Conservation (phyloP, 129 eudicot species). For the Flaveria bidentis region DNA sequence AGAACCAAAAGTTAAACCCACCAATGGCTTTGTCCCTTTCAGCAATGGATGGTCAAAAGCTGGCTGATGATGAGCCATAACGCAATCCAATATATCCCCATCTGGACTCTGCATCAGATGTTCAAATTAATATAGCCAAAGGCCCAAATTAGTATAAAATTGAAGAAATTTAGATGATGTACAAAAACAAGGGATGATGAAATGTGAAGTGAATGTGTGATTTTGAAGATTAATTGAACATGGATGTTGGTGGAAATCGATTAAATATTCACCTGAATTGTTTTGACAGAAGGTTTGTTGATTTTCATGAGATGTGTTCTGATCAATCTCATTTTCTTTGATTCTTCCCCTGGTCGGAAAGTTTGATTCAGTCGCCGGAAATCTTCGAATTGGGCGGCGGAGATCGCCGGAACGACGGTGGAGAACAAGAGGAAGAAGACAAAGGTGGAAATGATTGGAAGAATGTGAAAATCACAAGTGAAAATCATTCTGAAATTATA, state of each 20-base stretch:
- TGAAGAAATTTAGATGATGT: background rate
- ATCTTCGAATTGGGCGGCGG: slow-evolving; percentile 31
- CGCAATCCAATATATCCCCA: slow-evolving; percentile 91
- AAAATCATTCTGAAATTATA: slow-evolving; percentile 40
- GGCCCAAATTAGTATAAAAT: background rate
- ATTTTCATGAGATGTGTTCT: slow-evolving; percentile 70
- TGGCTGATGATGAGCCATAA: slow-evolving; percentile 74
- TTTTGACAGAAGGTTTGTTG: slow-evolving; percentile 78
- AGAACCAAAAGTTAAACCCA: slow-evolving; percentile 20
- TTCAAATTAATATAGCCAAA: background rate
- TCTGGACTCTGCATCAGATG: slow-evolving; percentile 70
- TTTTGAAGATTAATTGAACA: background rate
- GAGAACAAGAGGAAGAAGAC: slow-evolving; percentile 56
- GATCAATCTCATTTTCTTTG: slow-evolving; percentile 65
- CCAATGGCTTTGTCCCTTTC: slow-evolving; percentile 88
- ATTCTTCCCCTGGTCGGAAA: slow-evolving; percentile 49
- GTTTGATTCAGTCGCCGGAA: slow-evolving; percentile 39
- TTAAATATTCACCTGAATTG: slow-evolving; percentile 58
- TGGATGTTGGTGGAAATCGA: background rate
- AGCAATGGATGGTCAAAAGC: slow-evolving; percentile 97
- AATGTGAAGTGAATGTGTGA: background rate
- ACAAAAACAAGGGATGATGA: background rate
- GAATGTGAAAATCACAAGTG: slow-evolving; percentile 42
- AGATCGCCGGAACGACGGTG: slow-evolving; percentile 44
- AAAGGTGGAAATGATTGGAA: slow-evolving; percentile 67